phyloP scores from a whole-genome alignment of 345 rosid genomes.

The Euphorbia pulcherrima region DNA sequence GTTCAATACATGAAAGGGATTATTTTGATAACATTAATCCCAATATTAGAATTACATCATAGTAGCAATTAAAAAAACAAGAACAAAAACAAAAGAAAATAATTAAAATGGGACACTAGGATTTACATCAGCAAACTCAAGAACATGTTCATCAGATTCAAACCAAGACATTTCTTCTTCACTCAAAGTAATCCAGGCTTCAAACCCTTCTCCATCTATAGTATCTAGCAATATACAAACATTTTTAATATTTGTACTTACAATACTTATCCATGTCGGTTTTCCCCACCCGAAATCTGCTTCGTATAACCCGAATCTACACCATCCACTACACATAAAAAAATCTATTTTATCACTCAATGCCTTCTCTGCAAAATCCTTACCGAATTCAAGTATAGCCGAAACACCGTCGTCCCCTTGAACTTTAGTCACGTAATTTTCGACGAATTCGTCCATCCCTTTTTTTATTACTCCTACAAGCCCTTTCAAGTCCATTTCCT shows the following conservation, averaged over 20 bases:
- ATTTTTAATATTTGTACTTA: neutral
- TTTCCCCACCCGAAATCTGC: constrained; percentile 7
- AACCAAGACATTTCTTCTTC: neutral
- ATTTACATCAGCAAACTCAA: neutral
- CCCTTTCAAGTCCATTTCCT: neutral
- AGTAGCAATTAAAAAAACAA: too few species aligned
- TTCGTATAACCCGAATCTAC: neutral
- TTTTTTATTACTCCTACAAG: neutral
- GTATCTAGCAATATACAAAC: neutral
- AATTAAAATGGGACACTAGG: neutral
- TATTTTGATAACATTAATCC: too few species aligned
- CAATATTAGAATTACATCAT: too few species aligned
- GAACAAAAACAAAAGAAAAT: neutral
- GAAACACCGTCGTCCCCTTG: neutral
- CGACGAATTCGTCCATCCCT: neutral
- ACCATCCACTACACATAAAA: neutral
- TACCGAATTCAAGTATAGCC: neutral
- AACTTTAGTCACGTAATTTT: neutral
- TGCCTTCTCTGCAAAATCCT: neutral
- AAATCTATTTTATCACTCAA: neutral
- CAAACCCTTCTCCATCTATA: neutral
- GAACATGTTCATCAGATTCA: neutral
- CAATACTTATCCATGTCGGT: neutral
- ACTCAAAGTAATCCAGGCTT: neutral
- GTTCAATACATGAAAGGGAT: too few species aligned